Base-by-base conservation (phyloP, 257 asterid genomes). In the Nicotiana paniculata region DNA sequence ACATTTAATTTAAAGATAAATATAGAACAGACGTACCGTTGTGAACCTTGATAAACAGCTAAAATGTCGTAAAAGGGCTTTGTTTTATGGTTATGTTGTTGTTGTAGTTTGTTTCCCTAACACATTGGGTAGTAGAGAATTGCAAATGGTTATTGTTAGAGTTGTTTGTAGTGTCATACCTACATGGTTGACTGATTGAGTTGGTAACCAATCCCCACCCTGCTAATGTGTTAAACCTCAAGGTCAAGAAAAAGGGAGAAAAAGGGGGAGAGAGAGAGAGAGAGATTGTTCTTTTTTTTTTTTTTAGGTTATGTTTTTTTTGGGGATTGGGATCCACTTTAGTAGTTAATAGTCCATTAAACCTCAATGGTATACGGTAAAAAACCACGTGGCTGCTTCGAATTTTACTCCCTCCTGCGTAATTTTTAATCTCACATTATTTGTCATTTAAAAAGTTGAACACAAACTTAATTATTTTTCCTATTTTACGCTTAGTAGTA, bases 181-280 rank as follows among this genome's bases (percentile, higher is more conserved):
- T 37, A 62, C 80, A 78, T 55, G 77, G 80, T 86, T 84, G 87
- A 83, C 87, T 80, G 24, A 64, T 51, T 26, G 24, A 74, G 79
- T 86, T 74, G 86, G 85, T 84, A 46, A 83, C 86, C 88, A 4
- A 39, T 77, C 79, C 79, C 43, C 43, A 75, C 62, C 28, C 62
- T 28, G 43, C 79, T 74, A 75, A 72, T 72, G 79, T 15, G 51
- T 55, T 75, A 12, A 74, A 21, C 51, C 8, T 18, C 79, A n/a
- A 46, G 37, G 61, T 46, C 62, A 48, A 74, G 18, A 74, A 72
- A 74, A 74, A 12, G 26, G 8, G 9, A 28, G 11, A 2, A 48
- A 2, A 7, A 7, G 16, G 12, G 37, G 26, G 37, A 21, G 13
- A 43, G 6, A 21, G 5, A 43, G 6, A 21, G 5, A 53, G 18